Evolutionary conservation across 371 early-diverging fungal species (phyloP).

Genomic region (Syncephalastrum contaminatum): DNA sequence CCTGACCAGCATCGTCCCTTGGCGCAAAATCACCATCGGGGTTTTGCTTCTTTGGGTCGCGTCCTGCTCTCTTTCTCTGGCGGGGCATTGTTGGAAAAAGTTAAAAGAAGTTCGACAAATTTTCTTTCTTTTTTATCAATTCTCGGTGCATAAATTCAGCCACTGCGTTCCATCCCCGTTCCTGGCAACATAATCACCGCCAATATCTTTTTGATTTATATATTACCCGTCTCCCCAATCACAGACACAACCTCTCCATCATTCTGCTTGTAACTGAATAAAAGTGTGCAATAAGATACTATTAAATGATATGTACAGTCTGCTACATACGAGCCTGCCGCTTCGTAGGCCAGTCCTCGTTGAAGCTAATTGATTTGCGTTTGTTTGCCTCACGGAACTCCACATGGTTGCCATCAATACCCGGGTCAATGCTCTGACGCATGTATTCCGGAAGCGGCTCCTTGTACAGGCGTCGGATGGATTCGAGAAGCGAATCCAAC

Average conservation of each 20-base stretch:
- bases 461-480: slow-evolving; percentile 25
- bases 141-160: no score
- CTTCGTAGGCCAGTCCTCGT: no score
- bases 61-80: slow-evolving; percentile 7
- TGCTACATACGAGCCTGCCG: no score
- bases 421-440: slow-evolving; percentile 11
- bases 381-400: slow-evolving; percentile 14
- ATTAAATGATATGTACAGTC: no score
- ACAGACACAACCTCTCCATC: no score
- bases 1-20: background rate
- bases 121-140: no score
- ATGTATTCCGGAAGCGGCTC: slow-evolving; percentile 17
- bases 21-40: background rate
- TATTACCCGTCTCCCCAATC: no score
- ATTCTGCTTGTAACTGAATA: no score
- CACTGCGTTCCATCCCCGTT: no score
- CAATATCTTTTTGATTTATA: no score
- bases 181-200: no score
- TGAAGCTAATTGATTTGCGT: slow-evolving; percentile 3
- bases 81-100: slow-evolving; percentile 9
- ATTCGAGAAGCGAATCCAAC: slow-evolving; percentile 30
- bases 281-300: no score
- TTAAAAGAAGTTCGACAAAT: background rate
- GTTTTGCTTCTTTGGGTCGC: slow-evolving; percentile 7
- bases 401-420: slow-evolving; percentile 30